Percentiles rank a stretch among this genome's conserved stretches.
These are phyloP conservation scores for Byssothecium circinans DNA, from an alignment of 2,329 filamentous ascomycete species.

Conservation along the genomic window DNA sequence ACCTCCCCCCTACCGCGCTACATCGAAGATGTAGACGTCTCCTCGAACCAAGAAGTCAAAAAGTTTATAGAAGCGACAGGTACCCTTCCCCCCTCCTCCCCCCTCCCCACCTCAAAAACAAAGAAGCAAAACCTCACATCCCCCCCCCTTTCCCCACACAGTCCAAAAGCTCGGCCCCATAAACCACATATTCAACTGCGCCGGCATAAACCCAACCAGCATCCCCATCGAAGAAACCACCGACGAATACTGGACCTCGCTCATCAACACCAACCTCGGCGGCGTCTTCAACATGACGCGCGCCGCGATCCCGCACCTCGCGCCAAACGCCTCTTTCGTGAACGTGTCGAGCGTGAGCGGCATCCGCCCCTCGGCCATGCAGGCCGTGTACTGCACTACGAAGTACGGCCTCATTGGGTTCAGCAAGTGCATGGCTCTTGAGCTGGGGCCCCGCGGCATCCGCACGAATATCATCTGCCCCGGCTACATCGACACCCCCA, in stretches of 20 bases:
- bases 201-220: constrained; percentile 53
- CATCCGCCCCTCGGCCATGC: constrained; percentile 25
- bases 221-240: constrained; percentile 45
- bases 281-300: constrained; percentile 51
- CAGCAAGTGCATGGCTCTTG: constrained; percentile 35
- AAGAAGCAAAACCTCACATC: too few relatives aligned
- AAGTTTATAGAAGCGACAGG: constrained; percentile 38
- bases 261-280: constrained; percentile 51
- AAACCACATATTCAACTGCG: constrained; percentile 50
- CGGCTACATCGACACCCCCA: constrained; percentile 52
- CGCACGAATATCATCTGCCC: constrained; percentile 36
- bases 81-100: background rate
- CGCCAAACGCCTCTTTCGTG: constrained; percentile 24
- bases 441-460: constrained; percentile 35
- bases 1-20: constrained; percentile 41
- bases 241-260: constrained; percentile 52
- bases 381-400: constrained; percentile 39
- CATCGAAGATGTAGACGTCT: constrained; percentile 50
- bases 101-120: background rate
- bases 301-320: constrained; percentile 44
- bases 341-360: constrained; percentile 35
- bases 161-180: constrained; percentile 41
- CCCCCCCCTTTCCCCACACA: constrained; percentile 14
- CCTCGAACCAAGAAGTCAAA: constrained; percentile 47
- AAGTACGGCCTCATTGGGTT: constrained; percentile 42